Base-by-base conservation (phyloP, 2,329 filamentous ascomycete genomes). In the Trichoderma afroharzianum region DNA sequence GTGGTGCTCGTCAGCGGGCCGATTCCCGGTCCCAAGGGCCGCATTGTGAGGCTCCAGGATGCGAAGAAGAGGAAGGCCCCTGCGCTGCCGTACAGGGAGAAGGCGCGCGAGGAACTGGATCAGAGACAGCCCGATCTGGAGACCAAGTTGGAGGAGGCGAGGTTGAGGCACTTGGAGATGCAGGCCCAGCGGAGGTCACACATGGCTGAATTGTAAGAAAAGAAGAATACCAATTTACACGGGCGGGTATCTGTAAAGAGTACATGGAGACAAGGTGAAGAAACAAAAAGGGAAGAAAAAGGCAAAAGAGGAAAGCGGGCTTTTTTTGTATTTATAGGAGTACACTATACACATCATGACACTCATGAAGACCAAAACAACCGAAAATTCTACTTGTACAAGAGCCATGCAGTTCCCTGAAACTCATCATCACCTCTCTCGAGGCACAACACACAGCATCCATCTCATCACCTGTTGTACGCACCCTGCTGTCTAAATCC, bases 1-100 rank as follows among this genome's bases (percentile, higher is more conserved):
- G 89, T 97, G 77, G 90, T 99, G 72, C 89, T 98, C 68, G 91
- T 99, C 74, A 93, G 92, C 82, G 96, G 95, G 33, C 88, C 90
- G 74, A 91, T 99, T 55, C 92, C 92, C 39, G 96, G 96, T 0
- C 95, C 95, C 72, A 97, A 97, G 83, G 92, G 94, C 73, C 91
- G 92, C 75, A 83, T 95, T 71, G 92, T 99, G 73, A 90, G 91
- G 83, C 86, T 99, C 70, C 92, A 97, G 80, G 96, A 99, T 82
- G 93, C 96, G 15, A 88, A 96, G 81, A 97, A 97, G 88, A 96
- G 97, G 85, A 84, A 85, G 72, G 84, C 86, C 6, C 87, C 86
- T n/a, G 80, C 83, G 12, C 76, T 82, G 76, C 85, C 84, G 32
- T 84, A 86, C 75, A 81, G 86, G 15, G 82, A 85, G 73, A 84